Evolutionary conservation across 2,329 filamentous ascomycete species (phyloP).

Genomic region (Beauveria varroae): DNA sequence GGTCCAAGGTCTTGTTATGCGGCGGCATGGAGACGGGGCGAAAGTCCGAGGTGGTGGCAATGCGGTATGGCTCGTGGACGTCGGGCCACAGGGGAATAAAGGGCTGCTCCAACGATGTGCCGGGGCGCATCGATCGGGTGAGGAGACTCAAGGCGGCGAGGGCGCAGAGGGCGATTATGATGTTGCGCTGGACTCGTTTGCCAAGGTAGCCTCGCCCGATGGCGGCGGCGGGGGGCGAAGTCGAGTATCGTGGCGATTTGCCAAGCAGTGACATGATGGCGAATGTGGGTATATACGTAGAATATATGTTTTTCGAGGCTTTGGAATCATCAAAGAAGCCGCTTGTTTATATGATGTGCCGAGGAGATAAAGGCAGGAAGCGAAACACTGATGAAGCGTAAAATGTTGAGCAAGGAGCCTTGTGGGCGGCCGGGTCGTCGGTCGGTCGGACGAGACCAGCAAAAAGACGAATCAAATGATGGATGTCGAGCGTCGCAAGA

Average conservation of each 20-base stretch:
- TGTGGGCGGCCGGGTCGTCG: not conserved
- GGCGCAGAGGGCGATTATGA: not conserved
- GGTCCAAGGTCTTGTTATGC: slow-evolving; percentile 13
- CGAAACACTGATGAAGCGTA: too few species aligned
- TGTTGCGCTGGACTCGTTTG: not conserved
- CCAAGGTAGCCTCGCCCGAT: not conserved
- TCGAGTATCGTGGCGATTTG: not conserved
- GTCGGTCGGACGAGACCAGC: not conserved
- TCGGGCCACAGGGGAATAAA: slow-evolving; percentile 1
- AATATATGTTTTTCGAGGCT: too few species aligned
- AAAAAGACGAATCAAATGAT: not conserved
- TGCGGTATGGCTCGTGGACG: slow-evolving; percentile 14
- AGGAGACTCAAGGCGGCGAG: not conserved
- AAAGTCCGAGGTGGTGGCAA: slow-evolving; percentile 21
- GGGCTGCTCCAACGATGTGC: not conserved
- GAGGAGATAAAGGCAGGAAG: too few species aligned
- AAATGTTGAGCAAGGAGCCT: too few species aligned
- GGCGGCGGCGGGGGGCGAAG: not conserved
- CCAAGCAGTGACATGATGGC: not conserved
- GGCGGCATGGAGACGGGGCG: slow-evolving; percentile 17
- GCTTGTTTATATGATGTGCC: not conserved
- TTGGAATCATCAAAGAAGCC: too few species aligned
- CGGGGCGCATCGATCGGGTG: not conserved
- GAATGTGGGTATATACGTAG: not conserved
- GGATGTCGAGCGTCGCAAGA: not conserved